Evolutionary conservation across 1,139 yeast species (phyloP), one percentile per base, ranked within the genome.

Genomic region (Pichia sp.): DNA sequence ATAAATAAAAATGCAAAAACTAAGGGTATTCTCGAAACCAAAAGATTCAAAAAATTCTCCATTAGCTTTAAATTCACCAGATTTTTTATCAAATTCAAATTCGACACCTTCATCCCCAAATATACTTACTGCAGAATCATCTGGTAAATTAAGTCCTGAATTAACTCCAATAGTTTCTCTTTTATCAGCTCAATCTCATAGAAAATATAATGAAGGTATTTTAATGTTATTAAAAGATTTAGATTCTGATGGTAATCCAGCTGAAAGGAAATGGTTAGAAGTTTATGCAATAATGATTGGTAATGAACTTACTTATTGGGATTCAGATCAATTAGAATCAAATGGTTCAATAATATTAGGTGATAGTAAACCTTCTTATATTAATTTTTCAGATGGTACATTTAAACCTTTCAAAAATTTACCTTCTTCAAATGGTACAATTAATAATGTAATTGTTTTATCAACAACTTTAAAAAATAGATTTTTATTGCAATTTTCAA

Each of bases 241-340:
- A 54, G 80, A 80, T 57, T 77, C 85, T 20, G 96, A 89, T 56
- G 98, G 97, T 10, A 77, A 82, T 50, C 92, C 96, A 0, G 76
- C 80, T 0, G 87, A 83, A 45, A 72, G 97, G 42, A 76, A 76
- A 57, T 92, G 98, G 98, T 74, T 75, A 49, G 97, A 92, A 63
- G 96, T 89, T 20, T 92, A 85, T 63, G 97, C 96, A 39, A 87
- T 87, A 27, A 70, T 92, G 39, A 79, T 87, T 8, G 98, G 98
- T 16, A 86, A 89, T 49, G 96, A 89, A 57, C 68, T 92, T 50
- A 95, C 97, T 1, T 78, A 87, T 53, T 90, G 97, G 97, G 90
- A 87, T 63, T 95, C 96, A 1, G 82, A 81, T 37, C 76, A 76
- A 51, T 68, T 89, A 50, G 53, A 74, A 69, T 57, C 69, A 70